Evolutionary conservation across 768 basidiomycete species (phyloP).

Genomic region (Amanita inopinata): DNA sequence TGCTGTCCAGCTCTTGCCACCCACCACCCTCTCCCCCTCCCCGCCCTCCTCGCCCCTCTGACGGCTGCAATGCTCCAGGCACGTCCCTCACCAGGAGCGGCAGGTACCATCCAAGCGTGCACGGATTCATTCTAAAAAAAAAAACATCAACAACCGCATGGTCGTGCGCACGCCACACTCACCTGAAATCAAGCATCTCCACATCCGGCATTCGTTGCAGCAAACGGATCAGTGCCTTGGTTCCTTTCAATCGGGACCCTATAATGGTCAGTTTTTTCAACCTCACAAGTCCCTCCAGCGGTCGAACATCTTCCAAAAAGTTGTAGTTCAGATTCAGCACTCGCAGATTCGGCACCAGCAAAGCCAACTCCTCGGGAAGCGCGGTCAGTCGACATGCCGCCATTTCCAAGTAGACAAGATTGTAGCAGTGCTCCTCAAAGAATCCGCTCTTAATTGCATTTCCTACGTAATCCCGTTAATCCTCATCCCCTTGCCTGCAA

Average conservation of each 20-base stretch:
- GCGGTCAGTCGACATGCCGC: constrained; percentile 73
- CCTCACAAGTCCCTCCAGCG: constrained; percentile 61
- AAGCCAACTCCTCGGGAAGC: constrained; percentile 61
- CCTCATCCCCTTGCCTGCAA: constrained; percentile 3
- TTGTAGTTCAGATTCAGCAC: constrained; percentile 96
- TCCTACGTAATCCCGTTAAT: constrained; percentile 37
- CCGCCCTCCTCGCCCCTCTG: constrained; percentile 26
- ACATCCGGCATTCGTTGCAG: constrained; percentile 66
- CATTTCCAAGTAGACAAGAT: constrained; percentile 85
- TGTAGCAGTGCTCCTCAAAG: constrained; percentile 70
- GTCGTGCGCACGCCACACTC: constrained; percentile 13
- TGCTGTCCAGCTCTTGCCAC: constrained; percentile 75
- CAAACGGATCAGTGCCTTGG: constrained; percentile 62
- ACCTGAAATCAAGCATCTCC: constrained; percentile 90
- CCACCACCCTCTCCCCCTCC: too few species aligned
- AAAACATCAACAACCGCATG: constrained; percentile 11
- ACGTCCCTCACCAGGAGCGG: constrained; percentile 70
- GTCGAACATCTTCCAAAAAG: constrained; percentile 68
- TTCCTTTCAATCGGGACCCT: constrained; percentile 71
- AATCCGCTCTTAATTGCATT: constrained; percentile 58
- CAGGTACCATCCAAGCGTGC: constrained; percentile 92
- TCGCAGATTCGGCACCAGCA: constrained; percentile 73
- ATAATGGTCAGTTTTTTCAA: constrained; percentile 82
- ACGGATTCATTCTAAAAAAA: constrained; percentile 76
- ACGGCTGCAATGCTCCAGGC: constrained; percentile 58